A percentile compares a stretch with the other conserved stretches of the same genome.
Conservation (phyloP, 2,329 filamentous ascomycete genomes). For the Monosporascus cannonballus region DNA sequence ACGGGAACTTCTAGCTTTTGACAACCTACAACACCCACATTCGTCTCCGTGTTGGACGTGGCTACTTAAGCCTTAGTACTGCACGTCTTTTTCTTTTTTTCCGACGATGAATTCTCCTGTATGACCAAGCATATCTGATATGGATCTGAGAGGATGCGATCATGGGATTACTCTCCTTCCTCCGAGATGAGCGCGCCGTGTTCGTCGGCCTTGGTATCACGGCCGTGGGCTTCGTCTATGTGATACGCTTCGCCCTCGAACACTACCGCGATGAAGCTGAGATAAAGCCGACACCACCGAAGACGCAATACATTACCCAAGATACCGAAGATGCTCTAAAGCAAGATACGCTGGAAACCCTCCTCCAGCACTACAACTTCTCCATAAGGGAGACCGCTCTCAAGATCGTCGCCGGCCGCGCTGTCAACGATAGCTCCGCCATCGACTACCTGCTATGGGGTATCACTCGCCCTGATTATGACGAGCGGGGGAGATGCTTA, state of each 20-base stretch:
- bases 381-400: slow-evolving; percentile 64
- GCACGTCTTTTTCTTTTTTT: too few species aligned
- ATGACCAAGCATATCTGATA: not conserved
- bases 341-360: slow-evolving; percentile 58
- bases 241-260: slow-evolving; percentile 52
- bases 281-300: slow-evolving; percentile 58
- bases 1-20: too few species aligned
- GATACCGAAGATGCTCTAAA: slow-evolving; percentile 68
- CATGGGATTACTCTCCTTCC: slow-evolving; percentile 34
- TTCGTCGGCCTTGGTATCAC: slow-evolving; percentile 50
- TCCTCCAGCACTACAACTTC: slow-evolving; percentile 65
- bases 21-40: too few species aligned
- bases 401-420: slow-evolving; percentile 50
- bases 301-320: slow-evolving; percentile 68
- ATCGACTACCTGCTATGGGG: slow-evolving; percentile 49
- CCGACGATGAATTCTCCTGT: not conserved
- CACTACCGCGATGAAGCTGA: slow-evolving; percentile 58
- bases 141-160: slow-evolving; percentile 8
- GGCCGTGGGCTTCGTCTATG: slow-evolving; percentile 50
- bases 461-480: slow-evolving; percentile 53
- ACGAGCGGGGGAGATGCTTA: slow-evolving; percentile 51
- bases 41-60: too few species aligned
- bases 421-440: slow-evolving; percentile 51
- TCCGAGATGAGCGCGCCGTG: slow-evolving; percentile 48
- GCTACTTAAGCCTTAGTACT: too few species aligned